Conservation (phyloP, 2,329 filamentous ascomycete species). For the Blastomyces emzantsi region DNA sequence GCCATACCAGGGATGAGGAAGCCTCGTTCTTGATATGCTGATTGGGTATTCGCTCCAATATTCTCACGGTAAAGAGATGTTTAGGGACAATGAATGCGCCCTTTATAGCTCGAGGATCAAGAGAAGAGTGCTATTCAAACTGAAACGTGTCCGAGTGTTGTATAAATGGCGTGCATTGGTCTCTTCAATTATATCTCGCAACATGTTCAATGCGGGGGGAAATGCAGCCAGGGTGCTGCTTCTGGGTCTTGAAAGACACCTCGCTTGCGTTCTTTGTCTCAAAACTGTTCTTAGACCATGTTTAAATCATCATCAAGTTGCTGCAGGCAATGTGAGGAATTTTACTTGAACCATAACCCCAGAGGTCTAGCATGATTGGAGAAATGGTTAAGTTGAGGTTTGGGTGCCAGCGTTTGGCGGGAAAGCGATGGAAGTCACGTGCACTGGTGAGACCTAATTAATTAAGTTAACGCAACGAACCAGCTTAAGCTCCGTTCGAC, state of each 20-base stretch:
- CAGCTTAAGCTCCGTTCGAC: too few relatives aligned
- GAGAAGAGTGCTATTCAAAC: background rate
- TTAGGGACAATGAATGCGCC: background rate
- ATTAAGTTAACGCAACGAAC: too few relatives aligned
- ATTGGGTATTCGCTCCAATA: background rate
- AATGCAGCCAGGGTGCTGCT: background rate
- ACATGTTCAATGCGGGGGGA: background rate
- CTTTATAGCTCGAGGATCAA: background rate
- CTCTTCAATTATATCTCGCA: background rate
- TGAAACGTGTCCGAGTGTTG: background rate
- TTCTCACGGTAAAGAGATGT: background rate
- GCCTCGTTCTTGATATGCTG: background rate
- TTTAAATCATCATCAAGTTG: background rate
- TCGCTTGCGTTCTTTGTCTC: background rate
- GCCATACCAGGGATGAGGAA: background rate
- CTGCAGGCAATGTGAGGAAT: background rate
- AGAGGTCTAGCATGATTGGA: too few relatives aligned
- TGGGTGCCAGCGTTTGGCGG: too few relatives aligned
- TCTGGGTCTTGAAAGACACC: background rate
- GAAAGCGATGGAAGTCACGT: too few relatives aligned
- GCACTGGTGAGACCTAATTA: too few relatives aligned
- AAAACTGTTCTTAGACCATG: background rate
- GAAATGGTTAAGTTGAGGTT: too few relatives aligned
- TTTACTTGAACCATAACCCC: background rate
- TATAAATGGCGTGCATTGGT: background rate